Evolutionary conservation across 345 rosid species (phyloP), one percentile per base, ranked within the genome.

Genomic region (Microcos paniculata): DNA sequence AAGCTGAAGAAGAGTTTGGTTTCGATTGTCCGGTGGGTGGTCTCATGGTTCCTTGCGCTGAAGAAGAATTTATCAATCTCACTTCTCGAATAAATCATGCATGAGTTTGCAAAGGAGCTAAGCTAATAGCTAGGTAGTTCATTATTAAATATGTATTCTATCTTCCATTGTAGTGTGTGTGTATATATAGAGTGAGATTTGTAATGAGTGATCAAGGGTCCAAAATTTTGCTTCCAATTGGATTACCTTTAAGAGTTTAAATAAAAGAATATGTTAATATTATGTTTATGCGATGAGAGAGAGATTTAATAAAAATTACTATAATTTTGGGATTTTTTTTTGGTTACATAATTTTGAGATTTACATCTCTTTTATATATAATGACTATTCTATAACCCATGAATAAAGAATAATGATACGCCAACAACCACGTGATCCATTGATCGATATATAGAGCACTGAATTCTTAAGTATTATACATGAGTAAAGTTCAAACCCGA

Each of bases 1-100:
- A 77, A 74, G 82, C 87, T 0, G 92, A 86, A 15, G 88, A 91
- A 74, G 92, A 88, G 73, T 85, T 84, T 24, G 89, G 92, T 0
- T 84, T 80, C 14, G 72, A 86, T 52, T 87, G 85, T 82, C 91
- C 87, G 0, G 86, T 77, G 78, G 90, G 89, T 1, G 87, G 89
- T 33, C 77, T 91, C 33, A 88, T 85, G 10, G 82, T 90, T 43
- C 92, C 91, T 11, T 88, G 92, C 75, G 72, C 76, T 0, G 90
- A 88, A 85, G 88, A 88, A 0, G 78, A 35, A 0, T 92, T 88
- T 80, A 26, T 84, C 59, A 46, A 51, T 21, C 75, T 88, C 42
- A 86, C 53, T 58, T 56, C 55, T 42, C 51, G 24, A 9, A 69
- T 49, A 46, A 49, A 30, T 38, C 58, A 68, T 68, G 57, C 38